Conservation (phyloP, 345 rosid genomes). For the Salix koriyanagi region DNA sequence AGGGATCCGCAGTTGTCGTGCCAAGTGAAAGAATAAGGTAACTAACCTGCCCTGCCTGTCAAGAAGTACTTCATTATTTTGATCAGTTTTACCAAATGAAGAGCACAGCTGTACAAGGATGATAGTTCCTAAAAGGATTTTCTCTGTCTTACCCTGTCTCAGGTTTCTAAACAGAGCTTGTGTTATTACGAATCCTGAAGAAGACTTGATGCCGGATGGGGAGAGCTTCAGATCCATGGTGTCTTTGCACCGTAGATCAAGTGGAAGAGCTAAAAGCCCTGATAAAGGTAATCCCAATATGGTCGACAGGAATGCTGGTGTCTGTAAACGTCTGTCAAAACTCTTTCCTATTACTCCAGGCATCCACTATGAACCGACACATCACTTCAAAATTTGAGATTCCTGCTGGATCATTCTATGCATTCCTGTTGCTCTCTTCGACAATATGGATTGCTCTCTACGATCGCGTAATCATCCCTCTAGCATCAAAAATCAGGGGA, state of each 20-base stretch:
- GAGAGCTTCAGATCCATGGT: constrained; percentile 61
- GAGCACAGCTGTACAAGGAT: too few relatives aligned
- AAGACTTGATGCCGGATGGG: constrained; percentile 60
- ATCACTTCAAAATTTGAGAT: constrained; percentile 51
- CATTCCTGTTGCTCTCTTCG: constrained; percentile 46
- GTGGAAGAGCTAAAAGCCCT: constrained; percentile 79
- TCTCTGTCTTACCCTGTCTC: not conserved
- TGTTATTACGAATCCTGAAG: constrained; percentile 39
- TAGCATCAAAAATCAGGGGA: constrained; percentile 57
- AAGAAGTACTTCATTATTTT: too few relatives aligned
- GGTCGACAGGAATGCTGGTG: constrained; percentile 72
- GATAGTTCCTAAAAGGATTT: too few relatives aligned
- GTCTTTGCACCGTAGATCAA: constrained; percentile 67
- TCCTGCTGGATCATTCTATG: constrained; percentile 67
- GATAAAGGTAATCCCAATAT: constrained; percentile 57
- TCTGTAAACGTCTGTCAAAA: constrained; percentile 59
- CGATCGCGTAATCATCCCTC: constrained; percentile 62
- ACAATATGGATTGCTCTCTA: constrained; percentile 57
- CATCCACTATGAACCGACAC: constrained; percentile 66
- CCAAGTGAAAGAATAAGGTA: constrained; percentile 46
- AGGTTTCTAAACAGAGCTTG: constrained; percentile 81
- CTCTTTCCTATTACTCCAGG: constrained; percentile 59
- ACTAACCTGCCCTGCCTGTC: not conserved
- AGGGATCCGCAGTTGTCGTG: constrained; percentile 17
- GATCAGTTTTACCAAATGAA: too few relatives aligned